These are phyloP conservation scores for Aspergillus asperescens DNA, from an alignment of 495 filamentous ascomycete species.

Conservation along the genomic window DNA sequence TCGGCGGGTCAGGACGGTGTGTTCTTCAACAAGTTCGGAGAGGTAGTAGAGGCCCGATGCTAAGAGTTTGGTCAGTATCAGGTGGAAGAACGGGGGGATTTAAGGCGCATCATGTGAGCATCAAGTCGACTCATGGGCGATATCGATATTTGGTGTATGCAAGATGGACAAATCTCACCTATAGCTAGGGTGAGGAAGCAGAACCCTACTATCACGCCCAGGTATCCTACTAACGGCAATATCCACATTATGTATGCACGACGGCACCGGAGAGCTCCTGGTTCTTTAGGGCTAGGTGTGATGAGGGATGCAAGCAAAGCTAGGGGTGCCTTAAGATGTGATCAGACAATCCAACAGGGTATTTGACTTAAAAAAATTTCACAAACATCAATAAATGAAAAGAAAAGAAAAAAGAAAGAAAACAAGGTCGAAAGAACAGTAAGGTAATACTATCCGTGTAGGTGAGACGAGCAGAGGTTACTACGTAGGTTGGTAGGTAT, in stretches of 20 bases:
- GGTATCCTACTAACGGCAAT: constrained; percentile 80
- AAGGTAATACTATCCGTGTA: too few species aligned
- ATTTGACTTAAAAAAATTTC: too few species aligned
- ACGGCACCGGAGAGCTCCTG: background rate
- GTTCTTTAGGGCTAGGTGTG: background rate
- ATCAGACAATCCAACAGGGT: too few species aligned
- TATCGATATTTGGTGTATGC: background rate
- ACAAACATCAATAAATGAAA: too few species aligned
- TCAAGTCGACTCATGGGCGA: background rate
- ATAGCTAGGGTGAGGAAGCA: constrained; percentile 89
- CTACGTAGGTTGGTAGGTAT: background rate
- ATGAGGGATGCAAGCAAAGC: background rate
- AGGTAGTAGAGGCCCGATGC: constrained; percentile 97
- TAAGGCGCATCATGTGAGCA: background rate
- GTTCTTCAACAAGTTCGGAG: constrained; percentile 95
- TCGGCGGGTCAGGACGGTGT: constrained; percentile 85
- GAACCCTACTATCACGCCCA: constrained; percentile 84
- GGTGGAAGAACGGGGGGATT: background rate
- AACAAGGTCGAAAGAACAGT: too few species aligned
- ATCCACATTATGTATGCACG: constrained; percentile 66
- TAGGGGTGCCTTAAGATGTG: too few species aligned
- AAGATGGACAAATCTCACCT: constrained; percentile 49
- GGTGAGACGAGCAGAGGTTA: background rate
- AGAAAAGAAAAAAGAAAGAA: too few species aligned
- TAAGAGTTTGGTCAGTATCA: constrained; percentile 27